Evolutionary conservation across 2,329 filamentous ascomycete genomes (phyloP), one percentile per base, ranked within the genome.

Genomic region (Beauveria caledonica): DNA sequence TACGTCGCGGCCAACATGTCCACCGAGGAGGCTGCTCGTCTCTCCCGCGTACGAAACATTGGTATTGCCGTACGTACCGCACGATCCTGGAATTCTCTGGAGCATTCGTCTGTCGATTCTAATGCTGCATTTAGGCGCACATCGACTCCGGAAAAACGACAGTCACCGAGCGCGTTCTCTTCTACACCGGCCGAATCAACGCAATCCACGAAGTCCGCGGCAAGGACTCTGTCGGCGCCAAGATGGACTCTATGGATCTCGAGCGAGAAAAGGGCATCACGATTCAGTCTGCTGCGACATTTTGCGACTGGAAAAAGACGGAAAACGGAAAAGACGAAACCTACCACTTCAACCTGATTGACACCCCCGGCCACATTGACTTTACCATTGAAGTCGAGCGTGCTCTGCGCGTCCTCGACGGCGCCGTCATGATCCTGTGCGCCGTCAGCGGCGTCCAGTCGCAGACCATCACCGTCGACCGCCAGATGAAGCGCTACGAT

Each of bases 211-310:
- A 99, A 77, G 94, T 99, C 48, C 86, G 94, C 70, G 92, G 92
- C 62, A 92, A 93, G 71, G 94, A 99, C 81, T 85, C 89, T 40
- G 92, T 97, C 45, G 94, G 94, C 65, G 94, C 94, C 63, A 99
- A 99, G 80, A 99, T 99, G 94, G 94, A 99, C 79, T 97, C 92
- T 27, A 99, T 99, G 94, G 94, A 99, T 68, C 81, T 99, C 67
- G 94, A 99, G 78, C 84, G 94, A 75, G 94, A 97, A 75, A 96
- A 97, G 80, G 94, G 94, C 69, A 99, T 99, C 73, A 99, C 94
- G 61, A 99, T 99, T 70, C 93, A 99, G 75, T 97, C 93, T 67
- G 94, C 94, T 11, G 94, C 94, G 25, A 99, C 94, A 1, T 99
- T 96, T 74, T 96, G 91, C 75, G 92, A 99, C 76, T 99, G 94